A percentile compares a stretch with the other conserved stretches of the same genome.
Conservation (phyloP, 768 basidiomycete genomes). For the Amanita polypyramis region DNA sequence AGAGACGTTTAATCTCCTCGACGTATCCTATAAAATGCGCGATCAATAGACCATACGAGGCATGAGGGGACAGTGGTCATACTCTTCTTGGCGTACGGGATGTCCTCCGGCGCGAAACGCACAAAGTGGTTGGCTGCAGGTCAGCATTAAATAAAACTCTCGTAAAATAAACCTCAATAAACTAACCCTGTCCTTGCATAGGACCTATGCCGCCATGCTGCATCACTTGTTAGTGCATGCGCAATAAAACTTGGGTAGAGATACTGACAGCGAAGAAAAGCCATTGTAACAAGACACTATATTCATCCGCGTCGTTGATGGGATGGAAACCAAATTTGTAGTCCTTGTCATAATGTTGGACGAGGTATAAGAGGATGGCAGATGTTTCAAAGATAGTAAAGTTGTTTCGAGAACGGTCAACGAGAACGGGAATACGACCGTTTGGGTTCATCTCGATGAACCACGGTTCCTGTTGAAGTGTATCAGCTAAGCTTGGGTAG, state of each 20-base stretch:
- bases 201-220: slow-evolving; percentile 77
- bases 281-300: slow-evolving; percentile 75
- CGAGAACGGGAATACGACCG: slow-evolving; percentile 58
- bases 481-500: neutral
- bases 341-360: slow-evolving; percentile 71
- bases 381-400: slow-evolving; percentile 69
- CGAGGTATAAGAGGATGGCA: slow-evolving; percentile 74
- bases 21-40: slow-evolving; percentile 41
- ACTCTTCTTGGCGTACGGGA: slow-evolving; percentile 64
- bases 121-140: slow-evolving; percentile 59
- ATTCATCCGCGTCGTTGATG: slow-evolving; percentile 39
- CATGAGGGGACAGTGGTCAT: neutral
- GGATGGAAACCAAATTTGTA: slow-evolving; percentile 57
- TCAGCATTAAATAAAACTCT: too few species aligned
- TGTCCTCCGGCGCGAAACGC: slow-evolving; percentile 50
- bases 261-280: slow-evolving; percentile 63
- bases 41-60: neutral
- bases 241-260: neutral
- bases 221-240: neutral
- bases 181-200: slow-evolving; percentile 68
- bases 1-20: slow-evolving; percentile 83
- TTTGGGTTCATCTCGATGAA: slow-evolving; percentile 69
- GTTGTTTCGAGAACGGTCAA: slow-evolving; percentile 49
- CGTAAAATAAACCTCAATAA: too few species aligned
- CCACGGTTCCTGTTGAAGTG: slow-evolving; percentile 41